Base-by-base conservation (phyloP, 176 grass and related monocot genomes). In the Pontederia crassipes region DNA sequence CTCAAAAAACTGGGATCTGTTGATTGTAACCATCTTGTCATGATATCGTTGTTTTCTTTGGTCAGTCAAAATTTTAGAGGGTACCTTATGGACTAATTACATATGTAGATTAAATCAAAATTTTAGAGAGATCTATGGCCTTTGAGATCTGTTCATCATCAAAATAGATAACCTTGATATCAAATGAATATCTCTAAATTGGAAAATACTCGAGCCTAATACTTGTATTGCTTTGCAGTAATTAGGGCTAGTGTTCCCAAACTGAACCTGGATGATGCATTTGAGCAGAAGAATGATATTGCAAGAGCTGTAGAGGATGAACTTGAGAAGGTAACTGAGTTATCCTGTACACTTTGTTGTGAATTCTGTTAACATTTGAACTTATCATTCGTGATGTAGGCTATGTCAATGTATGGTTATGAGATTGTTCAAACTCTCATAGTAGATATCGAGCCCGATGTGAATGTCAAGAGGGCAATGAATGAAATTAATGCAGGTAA, bases 211-310 rank as follows among this genome's bases (percentile, higher is more conserved):
- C 16, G 46, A 24, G 17, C 45, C 71, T 84, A 61, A 84, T 20
- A 47, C 35, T n/a, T 65, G 5, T 80, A 8, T 54, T 69, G 35
- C 58, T 9, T 70, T 52, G 3, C 77, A 94, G 89, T 94, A 29
- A 95, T 95, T 76, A 85, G 89, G 66, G 85, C 89, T 54, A 74
- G 85, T 69, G 85, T 89, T 77, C 89, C 89, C 11, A 95, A 95
- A 71, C 78, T 95, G 82, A 83, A 81, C 50, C 69, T 95, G 73
- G 89, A 95, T 83, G 85, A 85, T 69, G 70, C 17, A 18, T 95
- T 95, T 52, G 89, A 95, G 45, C 89, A 95, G 62, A 95, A 95
- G 73, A 89, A 95, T 18, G 85, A 85, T 17, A 95, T 95, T 11
- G 89, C 89, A 50, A 89, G 80, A 74, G 68, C 89, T 72, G 89